A percentile compares a stretch with the other conserved stretches of the same genome.
phyloP scores from a whole-genome alignment of 2,329 filamentous ascomycete species.

The Teratosphaeria zuluensis region DNA sequence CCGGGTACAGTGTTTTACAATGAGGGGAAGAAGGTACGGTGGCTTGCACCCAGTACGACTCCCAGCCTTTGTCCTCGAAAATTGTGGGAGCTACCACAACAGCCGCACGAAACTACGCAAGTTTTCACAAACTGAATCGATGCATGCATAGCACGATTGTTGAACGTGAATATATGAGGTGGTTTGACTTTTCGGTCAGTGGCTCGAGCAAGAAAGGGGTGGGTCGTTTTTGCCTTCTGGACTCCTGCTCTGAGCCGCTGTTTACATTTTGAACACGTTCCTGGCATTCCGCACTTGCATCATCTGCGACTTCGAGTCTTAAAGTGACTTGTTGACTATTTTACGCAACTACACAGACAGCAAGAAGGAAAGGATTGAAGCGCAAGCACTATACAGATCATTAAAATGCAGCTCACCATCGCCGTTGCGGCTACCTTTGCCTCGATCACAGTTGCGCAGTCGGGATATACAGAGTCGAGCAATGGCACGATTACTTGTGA shows the following conservation, averaged over 20 bases:
- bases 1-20: not conserved
- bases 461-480: not conserved
- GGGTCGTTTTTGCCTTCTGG: not conserved
- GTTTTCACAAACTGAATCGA: not conserved
- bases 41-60: not conserved
- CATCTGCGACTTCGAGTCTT: not conserved
- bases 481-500: conserved; percentile 2
- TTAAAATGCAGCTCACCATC: not conserved
- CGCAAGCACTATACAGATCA: not conserved
- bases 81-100: not conserved
- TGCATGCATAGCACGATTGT: not conserved
- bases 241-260: not conserved
- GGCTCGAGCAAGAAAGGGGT: not conserved
- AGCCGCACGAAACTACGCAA: not conserved
- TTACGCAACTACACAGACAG: not conserved
- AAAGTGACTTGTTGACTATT: not conserved
- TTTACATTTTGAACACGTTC: not conserved
- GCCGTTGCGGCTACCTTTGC: not conserved
- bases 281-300: not conserved
- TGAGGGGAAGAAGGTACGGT: not conserved
- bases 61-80: not conserved
- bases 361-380: not conserved
- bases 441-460: not conserved
- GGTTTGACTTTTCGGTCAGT: not conserved
- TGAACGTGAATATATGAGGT: not conserved